Evolutionary conservation across 208 protist genomes (phyloP), one percentile per base, ranked within the genome.

Genomic region (Leishmania lainsoni): DNA sequence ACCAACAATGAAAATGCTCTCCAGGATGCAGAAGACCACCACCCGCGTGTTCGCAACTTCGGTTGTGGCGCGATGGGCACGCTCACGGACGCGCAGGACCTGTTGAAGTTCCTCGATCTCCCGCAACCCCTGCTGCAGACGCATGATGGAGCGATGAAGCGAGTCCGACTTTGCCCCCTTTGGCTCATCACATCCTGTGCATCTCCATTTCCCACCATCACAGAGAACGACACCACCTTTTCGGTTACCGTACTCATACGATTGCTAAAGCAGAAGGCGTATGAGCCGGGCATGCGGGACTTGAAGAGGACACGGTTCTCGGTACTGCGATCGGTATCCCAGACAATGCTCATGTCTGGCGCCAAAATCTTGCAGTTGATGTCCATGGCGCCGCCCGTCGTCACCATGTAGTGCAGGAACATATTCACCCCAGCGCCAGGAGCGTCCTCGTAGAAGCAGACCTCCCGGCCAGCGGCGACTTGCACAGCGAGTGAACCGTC

Each of bases 221-320:
- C 87, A 4, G 87, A 88, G 76, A 98, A 95, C 22, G 91, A 79
- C 22, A 98, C 94, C 42, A 95, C 86, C 82, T 98, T 98, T 29
- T 56, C 58, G 5, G 92, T 94, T 0, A 97, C 16, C 10, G 88
- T 96, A 78, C 91, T 95, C 93, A 98, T 98, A 51, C 76, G 85
- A 82, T 98, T 98, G 17, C 84, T 92, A 73, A 98, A 97, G 88
- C 96, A 98, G 65, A 98, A 96, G 48, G 77, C 70, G 86, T 98
- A 88, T 39, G 79, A 61, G 35, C 95, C 96, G 4, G 86, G 63
- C 16, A 78, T 61, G 26, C 83, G 79, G 58, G 94, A 80, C 85
- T 95, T 97, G 89, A 96, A 98, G 39, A 97, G 87, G 32, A 95
- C 83, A 48, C 91, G 92, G 75, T 92, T 88, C 79, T 97, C 94